These are phyloP conservation scores for Acmispon strigosus DNA, from an alignment of 306 rosid genomes.

Conservation along the genomic window DNA sequence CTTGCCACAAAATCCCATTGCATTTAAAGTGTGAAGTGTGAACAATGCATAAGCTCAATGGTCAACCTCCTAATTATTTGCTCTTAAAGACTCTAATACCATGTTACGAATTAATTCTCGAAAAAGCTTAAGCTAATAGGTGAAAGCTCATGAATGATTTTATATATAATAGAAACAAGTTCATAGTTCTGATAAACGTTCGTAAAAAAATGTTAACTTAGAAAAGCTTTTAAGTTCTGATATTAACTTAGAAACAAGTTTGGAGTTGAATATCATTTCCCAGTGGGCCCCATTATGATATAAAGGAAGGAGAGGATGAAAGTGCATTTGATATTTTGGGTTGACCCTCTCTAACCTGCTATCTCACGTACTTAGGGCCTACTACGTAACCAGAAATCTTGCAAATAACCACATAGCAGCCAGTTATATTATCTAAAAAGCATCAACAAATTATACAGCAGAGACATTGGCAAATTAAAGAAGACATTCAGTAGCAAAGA, in stretches of 20 bases:
- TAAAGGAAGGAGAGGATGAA: background rate
- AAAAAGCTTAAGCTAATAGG: background rate
- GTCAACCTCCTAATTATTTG: background rate
- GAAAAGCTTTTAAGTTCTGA: background rate
- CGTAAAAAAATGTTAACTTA: background rate
- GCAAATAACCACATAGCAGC: background rate
- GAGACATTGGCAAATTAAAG: slow-evolving; percentile 1
- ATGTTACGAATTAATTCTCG: background rate
- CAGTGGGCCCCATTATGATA: background rate
- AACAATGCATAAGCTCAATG: background rate
- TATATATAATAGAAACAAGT: background rate
- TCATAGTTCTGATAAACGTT: too few species aligned
- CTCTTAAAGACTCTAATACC: background rate
- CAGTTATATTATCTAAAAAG: background rate
- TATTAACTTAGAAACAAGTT: background rate
- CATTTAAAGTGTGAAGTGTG: background rate
- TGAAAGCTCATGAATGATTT: background rate
- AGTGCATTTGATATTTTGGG: background rate
- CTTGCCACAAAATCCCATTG: background rate
- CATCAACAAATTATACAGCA: slow-evolving; percentile 1
- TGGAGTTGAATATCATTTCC: background rate
- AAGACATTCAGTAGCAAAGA: background rate
- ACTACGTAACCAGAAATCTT: background rate
- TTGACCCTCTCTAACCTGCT: background rate
- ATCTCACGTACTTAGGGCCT: background rate